Evolutionary conservation across 371 early-diverging fungal species (phyloP).

Genomic region (Fennellomyces sp.): DNA sequence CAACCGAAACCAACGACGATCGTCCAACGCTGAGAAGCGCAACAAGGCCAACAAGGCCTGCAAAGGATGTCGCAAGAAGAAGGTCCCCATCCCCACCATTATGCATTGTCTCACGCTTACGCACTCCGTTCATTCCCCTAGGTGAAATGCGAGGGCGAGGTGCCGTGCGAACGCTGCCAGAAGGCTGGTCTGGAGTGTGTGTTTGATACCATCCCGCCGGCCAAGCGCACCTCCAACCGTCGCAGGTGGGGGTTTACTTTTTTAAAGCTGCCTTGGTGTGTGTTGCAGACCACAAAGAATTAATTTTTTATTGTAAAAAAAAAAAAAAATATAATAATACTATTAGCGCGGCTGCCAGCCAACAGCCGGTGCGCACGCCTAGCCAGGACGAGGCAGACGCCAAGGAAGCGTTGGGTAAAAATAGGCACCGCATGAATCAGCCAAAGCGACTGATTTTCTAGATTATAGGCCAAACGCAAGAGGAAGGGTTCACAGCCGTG

Average conservation of each 20-base stretch:
- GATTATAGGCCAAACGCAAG: slow-evolving; percentile 25
- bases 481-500: background rate
- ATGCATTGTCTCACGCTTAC: slow-evolving; percentile 42
- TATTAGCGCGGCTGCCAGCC: background rate
- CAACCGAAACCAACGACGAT: slow-evolving; percentile 1
- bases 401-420: background rate
- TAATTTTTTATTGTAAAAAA: background rate
- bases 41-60: slow-evolving; percentile 53
- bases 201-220: slow-evolving; percentile 43
- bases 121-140: slow-evolving; percentile 7
- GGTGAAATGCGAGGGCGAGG: slow-evolving; percentile 55
- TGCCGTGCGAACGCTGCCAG: slow-evolving; percentile 48
- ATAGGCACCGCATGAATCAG: too few relatives aligned
- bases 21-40: slow-evolving; percentile 17
- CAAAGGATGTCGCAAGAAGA: slow-evolving; percentile 52
- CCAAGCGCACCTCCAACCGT: slow-evolving; percentile 47
- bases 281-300: background rate
- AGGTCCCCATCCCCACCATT: slow-evolving; percentile 33
- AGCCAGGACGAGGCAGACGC: too few relatives aligned
- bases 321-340: background rate
- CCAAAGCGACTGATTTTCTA: background rate
- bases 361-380: slow-evolving; percentile 20
- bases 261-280: background rate
- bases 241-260: slow-evolving; percentile 10
- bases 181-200: slow-evolving; percentile 38